Percentiles rank a stretch among this genome's conserved stretches.
These are phyloP conservation scores for Stygiomarasmius scandens DNA, from an alignment of 1,284 basidiomycete species.

Conservation along the genomic window DNA sequence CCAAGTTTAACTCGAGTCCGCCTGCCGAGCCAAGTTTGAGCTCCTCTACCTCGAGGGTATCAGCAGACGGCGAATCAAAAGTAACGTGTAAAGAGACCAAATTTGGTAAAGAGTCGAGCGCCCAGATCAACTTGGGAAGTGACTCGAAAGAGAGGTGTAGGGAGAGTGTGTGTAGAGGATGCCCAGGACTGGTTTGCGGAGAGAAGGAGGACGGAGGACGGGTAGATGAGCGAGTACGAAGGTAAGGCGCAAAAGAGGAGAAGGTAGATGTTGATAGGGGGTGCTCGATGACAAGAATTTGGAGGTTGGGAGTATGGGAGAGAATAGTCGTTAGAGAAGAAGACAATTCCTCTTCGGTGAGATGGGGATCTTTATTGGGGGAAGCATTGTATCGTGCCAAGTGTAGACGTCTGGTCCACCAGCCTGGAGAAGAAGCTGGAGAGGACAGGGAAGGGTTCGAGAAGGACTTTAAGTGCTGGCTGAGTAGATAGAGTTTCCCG, in stretches of 20 bases:
- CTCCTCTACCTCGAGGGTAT: constrained; percentile 18
- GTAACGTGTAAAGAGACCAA: constrained; percentile 58
- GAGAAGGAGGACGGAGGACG: constrained; percentile 25
- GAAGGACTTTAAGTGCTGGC: constrained; percentile 49
- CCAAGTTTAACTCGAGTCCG: constrained; percentile 56
- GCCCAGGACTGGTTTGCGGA: not conserved
- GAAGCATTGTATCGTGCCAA: constrained; percentile 51
- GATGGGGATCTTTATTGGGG: constrained; percentile 27
- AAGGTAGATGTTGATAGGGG: constrained; percentile 53
- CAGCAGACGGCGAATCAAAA: constrained; percentile 38
- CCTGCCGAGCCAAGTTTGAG: constrained; percentile 59
- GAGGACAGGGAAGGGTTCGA: constrained; percentile 29
- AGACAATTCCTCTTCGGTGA: constrained; percentile 46
- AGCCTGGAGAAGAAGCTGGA: constrained; percentile 49
- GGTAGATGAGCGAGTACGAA: constrained; percentile 52
- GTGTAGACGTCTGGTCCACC: constrained; percentile 69
- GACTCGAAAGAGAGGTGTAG: constrained; percentile 57
- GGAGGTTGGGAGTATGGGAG: constrained; percentile 65
- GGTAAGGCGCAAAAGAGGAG: constrained; percentile 60
- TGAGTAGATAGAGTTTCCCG: constrained; percentile 49
- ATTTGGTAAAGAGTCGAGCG: constrained; percentile 57
- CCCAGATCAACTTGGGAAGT: constrained; percentile 67
- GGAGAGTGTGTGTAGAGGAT: constrained; percentile 42
- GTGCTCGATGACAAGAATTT: constrained; percentile 68
- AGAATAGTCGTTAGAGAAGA: constrained; percentile 54